Conservation (phyloP, 495 filamentous ascomycete species). For the Pseudevernia furfuracea region DNA sequence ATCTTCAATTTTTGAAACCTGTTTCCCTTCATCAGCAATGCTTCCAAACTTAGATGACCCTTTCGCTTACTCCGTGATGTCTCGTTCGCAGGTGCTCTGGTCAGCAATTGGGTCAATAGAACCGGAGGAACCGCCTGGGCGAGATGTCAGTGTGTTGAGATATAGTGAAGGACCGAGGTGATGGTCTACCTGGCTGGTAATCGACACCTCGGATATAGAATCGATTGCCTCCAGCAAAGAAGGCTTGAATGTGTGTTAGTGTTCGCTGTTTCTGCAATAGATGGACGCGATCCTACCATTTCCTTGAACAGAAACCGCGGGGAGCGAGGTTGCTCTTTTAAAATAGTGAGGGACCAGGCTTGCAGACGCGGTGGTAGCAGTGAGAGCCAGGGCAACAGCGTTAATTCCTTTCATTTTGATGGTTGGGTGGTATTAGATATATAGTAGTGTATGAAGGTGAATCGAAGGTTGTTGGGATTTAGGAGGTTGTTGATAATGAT, state of each 20-base stretch:
- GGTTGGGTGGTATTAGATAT: slow-evolving; percentile 1
- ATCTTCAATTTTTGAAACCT: slow-evolving; percentile 74
- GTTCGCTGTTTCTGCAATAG: background rate
- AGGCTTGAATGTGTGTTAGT: slow-evolving; percentile 48
- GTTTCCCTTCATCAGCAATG: background rate
- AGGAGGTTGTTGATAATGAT: slow-evolving; percentile 31
- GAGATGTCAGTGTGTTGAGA: slow-evolving; percentile 5
- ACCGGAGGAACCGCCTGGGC: slow-evolving; percentile 64
- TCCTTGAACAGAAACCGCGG: slow-evolving; percentile 38
- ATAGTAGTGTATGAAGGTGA: background rate
- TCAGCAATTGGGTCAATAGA: slow-evolving; percentile 76
- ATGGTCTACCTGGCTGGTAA: slow-evolving; percentile 61
- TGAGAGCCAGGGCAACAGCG: slow-evolving; percentile 20
- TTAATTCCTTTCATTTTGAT: slow-evolving; percentile 25
- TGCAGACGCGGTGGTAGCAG: slow-evolving; percentile 23
- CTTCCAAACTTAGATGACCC: background rate
- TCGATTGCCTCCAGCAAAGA: slow-evolving; percentile 73
- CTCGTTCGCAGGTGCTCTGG: slow-evolving; percentile 61
- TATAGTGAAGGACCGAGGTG: background rate
- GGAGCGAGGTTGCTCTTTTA: slow-evolving; percentile 26
- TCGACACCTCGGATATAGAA: slow-evolving; percentile 95
- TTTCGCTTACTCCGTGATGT: slow-evolving; percentile 52
- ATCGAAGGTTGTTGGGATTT: slow-evolving; percentile 2
- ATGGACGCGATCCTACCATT: slow-evolving; percentile 33
- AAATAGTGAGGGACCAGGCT: slow-evolving; percentile 19